Base-by-base conservation (phyloP, 441 rosid species). In the Populus trichocarpa region DNA sequence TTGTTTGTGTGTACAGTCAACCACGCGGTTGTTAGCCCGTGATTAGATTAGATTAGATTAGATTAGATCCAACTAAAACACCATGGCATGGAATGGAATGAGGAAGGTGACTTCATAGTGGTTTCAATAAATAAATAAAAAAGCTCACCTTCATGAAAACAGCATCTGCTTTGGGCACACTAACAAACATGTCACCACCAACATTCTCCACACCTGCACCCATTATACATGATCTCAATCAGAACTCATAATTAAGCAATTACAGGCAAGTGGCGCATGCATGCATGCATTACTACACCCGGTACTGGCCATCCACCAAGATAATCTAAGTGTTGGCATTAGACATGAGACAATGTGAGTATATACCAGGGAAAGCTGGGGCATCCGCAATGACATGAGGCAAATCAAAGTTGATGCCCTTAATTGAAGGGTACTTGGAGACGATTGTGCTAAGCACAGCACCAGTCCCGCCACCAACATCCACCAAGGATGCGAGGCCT, bases 161-260 rank as follows among this genome's bases (percentile, higher is more conserved):
- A 69, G 93, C 96, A 67, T 93, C 96, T 74, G 90, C 96, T 82
- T 86, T 80, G 2, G 97, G 94, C 77, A 91, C 90, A 70, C 90
- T 89, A 1, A 36, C 88, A 69, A 93, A 93, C 96, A 91, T 93
- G 78, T 93, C 97, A 64, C 96, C 96, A n/a, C 92, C 92, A 33
- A 89, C 88, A 79, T 90, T 91, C 74, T 90, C 86, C 67, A 91
- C 86, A 33, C 94, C 92, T 92, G 30, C 40, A 82, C 61, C 74
- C 42, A 75, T 8, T 12, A 28, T 11, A 30, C 25, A 74, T 33
- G 36, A 33, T 16, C 18, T 36, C 61, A 10, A 36, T 66, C 20
- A 36, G 36, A 36, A 32, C 38, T 35, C 40, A 33, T 32, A 8
- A 36, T 26, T 10, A 14, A 9, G 12, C n/a, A 65, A 18, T 23